Conservation (phyloP, 441 rosid species). For the Bruguiera hainesii region DNA sequence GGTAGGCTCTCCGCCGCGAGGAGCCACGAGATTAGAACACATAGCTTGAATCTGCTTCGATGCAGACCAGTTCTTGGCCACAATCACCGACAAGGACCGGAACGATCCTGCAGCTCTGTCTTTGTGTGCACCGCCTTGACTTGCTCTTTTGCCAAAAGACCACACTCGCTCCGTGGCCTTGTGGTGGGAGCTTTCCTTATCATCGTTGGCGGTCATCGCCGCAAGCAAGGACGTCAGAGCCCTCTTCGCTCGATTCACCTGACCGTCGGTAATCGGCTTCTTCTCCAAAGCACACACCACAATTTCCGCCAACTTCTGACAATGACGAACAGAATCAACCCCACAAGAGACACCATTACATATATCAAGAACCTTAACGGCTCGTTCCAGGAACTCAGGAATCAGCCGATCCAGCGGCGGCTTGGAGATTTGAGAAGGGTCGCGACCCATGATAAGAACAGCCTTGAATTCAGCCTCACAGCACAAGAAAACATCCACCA, state of each 20-base stretch:
- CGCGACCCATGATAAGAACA: slow-evolving; percentile 58
- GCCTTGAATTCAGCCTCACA: slow-evolving; percentile 94
- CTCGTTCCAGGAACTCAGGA: slow-evolving; percentile 71
- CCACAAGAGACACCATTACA: slow-evolving; percentile 79
- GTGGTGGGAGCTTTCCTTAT: slow-evolving; percentile 38
- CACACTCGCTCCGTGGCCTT: slow-evolving; percentile 60
- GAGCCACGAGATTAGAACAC: slow-evolving; percentile 56
- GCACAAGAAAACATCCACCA: slow-evolving; percentile 78
- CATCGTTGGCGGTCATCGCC: slow-evolving; percentile 41
- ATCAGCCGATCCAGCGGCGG: slow-evolving; percentile 79
- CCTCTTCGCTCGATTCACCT: slow-evolving; percentile 68
- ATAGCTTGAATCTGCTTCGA: slow-evolving; percentile 91
- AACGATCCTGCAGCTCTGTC: slow-evolving; percentile 31
- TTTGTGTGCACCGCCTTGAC: slow-evolving; percentile 26
- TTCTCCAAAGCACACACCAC: slow-evolving; percentile 63
- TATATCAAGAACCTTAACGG: slow-evolving; percentile 69
- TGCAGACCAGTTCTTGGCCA: slow-evolving; percentile 86
- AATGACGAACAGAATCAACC: slow-evolving; percentile 64
- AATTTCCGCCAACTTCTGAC: slow-evolving; percentile 68
- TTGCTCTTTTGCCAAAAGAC: slow-evolving; percentile 76
- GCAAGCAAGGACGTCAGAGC: slow-evolving; percentile 48
- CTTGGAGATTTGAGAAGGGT: slow-evolving; percentile 59
- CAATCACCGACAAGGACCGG: slow-evolving; percentile 48
- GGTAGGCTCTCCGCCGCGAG: slow-evolving; percentile 63
- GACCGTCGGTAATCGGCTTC: slow-evolving; percentile 75